A percentile compares a stretch with the other conserved stretches of the same genome.
phyloP scores from a whole-genome alignment of 2,329 filamentous ascomycete genomes.

The Venturia nashicola region DNA sequence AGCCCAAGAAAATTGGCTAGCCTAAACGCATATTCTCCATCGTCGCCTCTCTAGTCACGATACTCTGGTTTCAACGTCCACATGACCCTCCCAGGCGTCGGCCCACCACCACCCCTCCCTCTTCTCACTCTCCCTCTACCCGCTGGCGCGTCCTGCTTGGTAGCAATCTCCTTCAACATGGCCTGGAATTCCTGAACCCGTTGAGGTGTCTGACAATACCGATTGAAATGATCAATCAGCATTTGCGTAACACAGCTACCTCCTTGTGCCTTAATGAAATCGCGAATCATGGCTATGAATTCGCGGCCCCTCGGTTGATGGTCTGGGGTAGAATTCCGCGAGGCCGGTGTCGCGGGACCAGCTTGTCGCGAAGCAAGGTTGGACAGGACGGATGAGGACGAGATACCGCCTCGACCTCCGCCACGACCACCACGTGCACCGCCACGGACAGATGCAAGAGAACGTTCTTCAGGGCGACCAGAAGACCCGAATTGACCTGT shows the following conservation, averaged over 20 bases:
- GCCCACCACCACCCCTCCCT: neutral
- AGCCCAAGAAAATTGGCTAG: no score
- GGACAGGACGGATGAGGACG: conserved; percentile 27
- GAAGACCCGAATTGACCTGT: conserved; percentile 72
- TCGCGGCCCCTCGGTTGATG: conserved; percentile 26
- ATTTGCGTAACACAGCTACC: conserved; percentile 72
- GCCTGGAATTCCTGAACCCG: conserved; percentile 70
- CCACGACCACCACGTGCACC: conserved; percentile 11
- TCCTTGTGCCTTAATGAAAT: conserved; percentile 66
- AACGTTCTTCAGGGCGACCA: conserved; percentile 52
- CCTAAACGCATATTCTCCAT: no score
- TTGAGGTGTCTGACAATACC: conserved; percentile 56
- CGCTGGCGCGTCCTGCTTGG: conserved; percentile 41
- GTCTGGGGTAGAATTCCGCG: conserved; percentile 3
- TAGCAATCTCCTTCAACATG: conserved; percentile 66
- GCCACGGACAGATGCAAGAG: conserved; percentile 19
- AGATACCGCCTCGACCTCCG: conserved; percentile 22
- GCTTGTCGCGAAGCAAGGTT: conserved; percentile 21
- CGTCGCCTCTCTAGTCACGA: neutral
- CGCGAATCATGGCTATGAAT: conserved; percentile 48
- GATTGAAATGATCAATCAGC: conserved; percentile 82
- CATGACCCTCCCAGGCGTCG: conserved; percentile 32
- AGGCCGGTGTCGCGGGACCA: conserved; percentile 2
- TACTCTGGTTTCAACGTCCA: conserved; percentile 50
- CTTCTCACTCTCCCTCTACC: neutral